Percentiles rank a stretch among this genome's conserved stretches.
phyloP scores from a whole-genome alignment of 1,284 basidiomycete species.

The Testicularia cyperi region DNA sequence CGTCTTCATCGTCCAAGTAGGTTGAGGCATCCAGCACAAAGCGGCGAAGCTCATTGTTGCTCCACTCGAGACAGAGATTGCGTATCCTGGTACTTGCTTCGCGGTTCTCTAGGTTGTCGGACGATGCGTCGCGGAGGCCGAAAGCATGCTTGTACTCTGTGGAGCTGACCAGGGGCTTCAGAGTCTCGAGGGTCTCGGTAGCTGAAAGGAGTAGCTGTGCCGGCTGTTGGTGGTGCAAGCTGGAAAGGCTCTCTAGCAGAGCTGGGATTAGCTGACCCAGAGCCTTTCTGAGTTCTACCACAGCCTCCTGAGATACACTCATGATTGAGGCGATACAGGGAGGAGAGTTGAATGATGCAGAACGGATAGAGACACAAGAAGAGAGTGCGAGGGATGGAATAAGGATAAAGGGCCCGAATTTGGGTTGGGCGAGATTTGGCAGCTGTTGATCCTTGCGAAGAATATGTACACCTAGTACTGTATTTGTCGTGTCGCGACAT shows the following conservation, averaged over 20 bases:
- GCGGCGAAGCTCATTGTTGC: conserved; percentile 38
- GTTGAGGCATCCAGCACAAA: conserved; percentile 11
- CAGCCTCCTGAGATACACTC: conserved; percentile 13
- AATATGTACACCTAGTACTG: no score
- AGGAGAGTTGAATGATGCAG: no score
- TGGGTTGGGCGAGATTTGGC: no score
- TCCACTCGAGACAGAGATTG: conserved; percentile 30
- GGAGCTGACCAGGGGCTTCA: conserved; percentile 6
- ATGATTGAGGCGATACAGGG: no score
- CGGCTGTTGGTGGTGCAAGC: conserved; percentile 6
- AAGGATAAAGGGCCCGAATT: neutral
- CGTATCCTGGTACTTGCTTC: conserved; percentile 12
- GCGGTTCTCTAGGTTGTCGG: no score
- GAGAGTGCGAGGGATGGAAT: no score
- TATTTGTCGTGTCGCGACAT: no score
- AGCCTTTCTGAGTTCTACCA: conserved; percentile 9
- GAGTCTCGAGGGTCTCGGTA: conserved; percentile 2
- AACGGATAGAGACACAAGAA: no score
- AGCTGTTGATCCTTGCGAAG: no score
- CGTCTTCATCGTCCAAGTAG: neutral
- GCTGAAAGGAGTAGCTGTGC: conserved; percentile 11
- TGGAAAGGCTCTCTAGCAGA: conserved; percentile 10
- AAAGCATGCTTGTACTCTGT: conserved; percentile 6
- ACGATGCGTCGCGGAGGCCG: neutral
- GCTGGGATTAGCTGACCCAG: conserved; percentile 13